These are phyloP conservation scores for Chenopodium berlandieri DNA, from an alignment of 148 eudicot species.

Conservation along the genomic window DNA sequence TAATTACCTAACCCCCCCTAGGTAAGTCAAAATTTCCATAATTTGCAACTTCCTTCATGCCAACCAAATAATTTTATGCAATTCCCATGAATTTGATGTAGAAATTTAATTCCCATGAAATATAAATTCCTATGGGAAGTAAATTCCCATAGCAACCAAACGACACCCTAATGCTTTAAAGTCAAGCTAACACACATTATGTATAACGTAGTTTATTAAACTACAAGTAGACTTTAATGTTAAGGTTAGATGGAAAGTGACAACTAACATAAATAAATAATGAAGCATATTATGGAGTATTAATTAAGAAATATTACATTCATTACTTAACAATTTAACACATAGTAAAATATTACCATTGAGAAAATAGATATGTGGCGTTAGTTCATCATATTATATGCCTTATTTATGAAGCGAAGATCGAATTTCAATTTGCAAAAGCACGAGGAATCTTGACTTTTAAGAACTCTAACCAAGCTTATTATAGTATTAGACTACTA, in stretches of 20 bases:
- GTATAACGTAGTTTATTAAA: background rate
- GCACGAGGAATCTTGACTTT: constrained; percentile 12
- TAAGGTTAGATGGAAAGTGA: constrained; percentile 16
- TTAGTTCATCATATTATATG: constrained; percentile 9
- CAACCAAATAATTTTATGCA: too few species aligned
- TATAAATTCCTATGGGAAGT: too few species aligned
- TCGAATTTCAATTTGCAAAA: background rate
- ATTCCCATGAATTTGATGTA: too few species aligned
- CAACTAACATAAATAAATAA: constrained; percentile 15
- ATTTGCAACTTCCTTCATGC: too few species aligned
- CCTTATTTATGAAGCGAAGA: constrained; percentile 6
- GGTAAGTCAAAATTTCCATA: too few species aligned
- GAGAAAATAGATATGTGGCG: constrained; percentile 1
- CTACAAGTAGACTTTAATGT: constrained; percentile 9
- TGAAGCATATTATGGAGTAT: constrained; percentile 11
- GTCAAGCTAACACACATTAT: constrained; percentile 1
- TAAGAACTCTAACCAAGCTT: constrained; percentile 3
- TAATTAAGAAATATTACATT: constrained; percentile 12
- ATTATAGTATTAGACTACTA: background rate
- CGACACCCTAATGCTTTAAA: constrained; percentile 1
- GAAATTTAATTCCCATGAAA: too few species aligned
- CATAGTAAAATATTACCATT: background rate
- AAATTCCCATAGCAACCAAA: background rate
- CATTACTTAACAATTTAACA: background rate
- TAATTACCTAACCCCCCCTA: too few species aligned